Evolutionary conservation across 2,329 filamentous ascomycete species (phyloP).

Genomic region (Paecilomyces sp.): DNA sequence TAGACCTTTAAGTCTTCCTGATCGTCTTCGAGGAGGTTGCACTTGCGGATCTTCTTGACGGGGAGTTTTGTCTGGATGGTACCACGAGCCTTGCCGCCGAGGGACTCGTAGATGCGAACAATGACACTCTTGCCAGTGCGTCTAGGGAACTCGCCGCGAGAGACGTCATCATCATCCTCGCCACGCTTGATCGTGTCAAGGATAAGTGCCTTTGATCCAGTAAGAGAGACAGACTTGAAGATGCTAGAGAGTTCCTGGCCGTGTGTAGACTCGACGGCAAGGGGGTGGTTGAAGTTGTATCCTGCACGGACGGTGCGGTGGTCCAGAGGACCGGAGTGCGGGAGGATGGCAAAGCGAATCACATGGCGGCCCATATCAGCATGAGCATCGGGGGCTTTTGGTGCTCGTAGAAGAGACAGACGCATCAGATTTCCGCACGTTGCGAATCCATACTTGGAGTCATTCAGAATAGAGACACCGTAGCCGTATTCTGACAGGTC

Average conservation of each 20-base stretch:
- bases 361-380: conserved; percentile 88
- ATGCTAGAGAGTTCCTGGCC: conserved; percentile 11
- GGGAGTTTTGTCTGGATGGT: conserved; percentile 60
- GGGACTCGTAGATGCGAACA: conserved; percentile 75
- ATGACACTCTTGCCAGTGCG: conserved; percentile 73
- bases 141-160: conserved; percentile 51
- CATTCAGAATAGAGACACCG: conserved; percentile 87
- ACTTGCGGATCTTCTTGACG: conserved; percentile 72
- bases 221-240: conserved; percentile 58
- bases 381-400: conserved; percentile 87
- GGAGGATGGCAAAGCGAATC: conserved; percentile 86
- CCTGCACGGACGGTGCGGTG: conserved; percentile 71
- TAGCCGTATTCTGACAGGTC: conserved; percentile 84
- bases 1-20: conserved; percentile 55
- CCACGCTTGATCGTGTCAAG: conserved; percentile 89
- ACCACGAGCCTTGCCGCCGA: conserved; percentile 74
- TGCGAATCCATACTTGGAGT: conserved; percentile 94
- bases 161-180: conserved; percentile 71
- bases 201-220: conserved; percentile 60
- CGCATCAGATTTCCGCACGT: conserved; percentile 86
- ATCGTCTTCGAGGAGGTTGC: conserved; percentile 85
- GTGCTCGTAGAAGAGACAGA: conserved; percentile 73
- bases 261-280: conserved; percentile 48
- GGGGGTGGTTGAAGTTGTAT: conserved; percentile 82
- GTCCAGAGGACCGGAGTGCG: conserved; percentile 67